phyloP scores from a whole-genome alignment of 345 rosid species.

The Conringia planisiliqua region DNA sequence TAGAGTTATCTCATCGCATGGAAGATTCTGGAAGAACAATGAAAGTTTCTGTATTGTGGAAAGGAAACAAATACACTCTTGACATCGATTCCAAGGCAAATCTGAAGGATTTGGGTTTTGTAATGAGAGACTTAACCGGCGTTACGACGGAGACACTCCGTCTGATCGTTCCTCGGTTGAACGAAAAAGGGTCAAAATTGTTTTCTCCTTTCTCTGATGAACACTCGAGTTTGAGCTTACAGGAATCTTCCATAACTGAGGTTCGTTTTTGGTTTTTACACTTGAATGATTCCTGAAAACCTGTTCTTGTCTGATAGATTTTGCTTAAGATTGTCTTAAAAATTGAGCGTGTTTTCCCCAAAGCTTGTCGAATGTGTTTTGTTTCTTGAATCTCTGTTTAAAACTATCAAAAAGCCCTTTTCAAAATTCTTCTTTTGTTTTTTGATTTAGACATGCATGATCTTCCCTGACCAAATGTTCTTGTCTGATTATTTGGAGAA shows the following conservation, averaged over 20 bases:
- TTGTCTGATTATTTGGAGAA: too few relatives aligned
- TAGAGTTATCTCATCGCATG: constrained; percentile 38
- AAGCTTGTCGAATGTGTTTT: too few relatives aligned
- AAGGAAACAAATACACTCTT: constrained; percentile 59
- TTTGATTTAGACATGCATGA: too few relatives aligned
- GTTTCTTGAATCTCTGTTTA: background rate
- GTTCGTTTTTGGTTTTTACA: constrained; percentile 29
- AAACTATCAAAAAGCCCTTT: background rate
- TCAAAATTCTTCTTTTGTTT: too few relatives aligned
- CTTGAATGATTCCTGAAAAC: background rate
- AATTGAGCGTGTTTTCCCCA: background rate
- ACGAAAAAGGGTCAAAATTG: constrained; percentile 63
- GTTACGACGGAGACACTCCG: constrained; percentile 75
- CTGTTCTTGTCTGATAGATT: background rate
- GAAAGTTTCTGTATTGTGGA: constrained; percentile 59
- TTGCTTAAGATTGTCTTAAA: background rate
- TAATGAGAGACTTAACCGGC: constrained; percentile 61
- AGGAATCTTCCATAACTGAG: constrained; percentile 50
- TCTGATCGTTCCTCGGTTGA: constrained; percentile 57
- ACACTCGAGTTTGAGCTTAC: constrained; percentile 56
- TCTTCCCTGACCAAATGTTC: too few relatives aligned
- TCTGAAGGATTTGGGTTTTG: constrained; percentile 67
- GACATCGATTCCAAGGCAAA: constrained; percentile 48
- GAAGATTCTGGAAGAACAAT: constrained; percentile 34
- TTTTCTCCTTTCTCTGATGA: constrained; percentile 65